Percentiles rank a stretch among this genome's conserved stretches.
Evolutionary conservation across 495 filamentous ascomycete genomes (phyloP).

Genomic region (Neurospora cerealis): DNA sequence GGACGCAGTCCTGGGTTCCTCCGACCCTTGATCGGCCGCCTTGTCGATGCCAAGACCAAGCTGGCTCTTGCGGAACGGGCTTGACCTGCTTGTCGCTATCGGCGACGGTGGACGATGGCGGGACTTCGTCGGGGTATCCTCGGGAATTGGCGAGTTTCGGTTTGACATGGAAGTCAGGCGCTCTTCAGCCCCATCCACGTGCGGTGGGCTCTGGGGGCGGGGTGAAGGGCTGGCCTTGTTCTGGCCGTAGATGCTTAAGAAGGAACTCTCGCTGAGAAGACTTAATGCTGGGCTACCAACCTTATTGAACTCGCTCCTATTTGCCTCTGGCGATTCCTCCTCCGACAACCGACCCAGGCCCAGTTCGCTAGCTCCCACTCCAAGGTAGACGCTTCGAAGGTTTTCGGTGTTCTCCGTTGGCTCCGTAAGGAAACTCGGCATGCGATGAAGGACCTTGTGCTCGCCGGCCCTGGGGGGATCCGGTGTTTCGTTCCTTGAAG

Average conservation of each 20-base stretch:
- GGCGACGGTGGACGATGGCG: constrained; percentile 9
- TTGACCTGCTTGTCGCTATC: constrained; percentile 8
- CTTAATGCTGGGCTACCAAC: constrained; percentile 58
- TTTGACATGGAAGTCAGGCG: background rate
- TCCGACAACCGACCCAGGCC: constrained; percentile 29
- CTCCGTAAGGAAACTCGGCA: constrained; percentile 60
- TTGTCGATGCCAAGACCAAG: background rate
- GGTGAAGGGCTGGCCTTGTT: constrained; percentile 18
- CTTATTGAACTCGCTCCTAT: constrained; percentile 20
- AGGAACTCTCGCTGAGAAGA: constrained; percentile 70
- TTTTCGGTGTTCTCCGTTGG: constrained; percentile 52
- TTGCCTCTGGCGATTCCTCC: constrained; percentile 23
- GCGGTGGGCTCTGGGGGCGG: background rate
- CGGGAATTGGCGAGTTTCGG: constrained; percentile 2
- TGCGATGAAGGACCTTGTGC: constrained; percentile 31
- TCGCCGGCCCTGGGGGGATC: constrained; percentile 10
- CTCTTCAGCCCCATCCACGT: constrained; percentile 18
- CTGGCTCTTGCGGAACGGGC: constrained; percentile 24
- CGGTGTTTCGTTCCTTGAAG: constrained; percentile 3
- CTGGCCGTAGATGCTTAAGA: constrained; percentile 55
- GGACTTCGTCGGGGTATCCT: constrained; percentile 9
- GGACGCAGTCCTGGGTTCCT: background rate
- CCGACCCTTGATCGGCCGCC: background rate
- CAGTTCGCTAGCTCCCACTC: constrained; percentile 33
- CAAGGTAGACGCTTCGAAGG: constrained; percentile 53